Percentiles rank a stretch among this genome's conserved stretches.
These are phyloP conservation scores for Chaetoscypha palmicola DNA, from an alignment of 2,329 filamentous ascomycete genomes.

Conservation along the genomic window DNA sequence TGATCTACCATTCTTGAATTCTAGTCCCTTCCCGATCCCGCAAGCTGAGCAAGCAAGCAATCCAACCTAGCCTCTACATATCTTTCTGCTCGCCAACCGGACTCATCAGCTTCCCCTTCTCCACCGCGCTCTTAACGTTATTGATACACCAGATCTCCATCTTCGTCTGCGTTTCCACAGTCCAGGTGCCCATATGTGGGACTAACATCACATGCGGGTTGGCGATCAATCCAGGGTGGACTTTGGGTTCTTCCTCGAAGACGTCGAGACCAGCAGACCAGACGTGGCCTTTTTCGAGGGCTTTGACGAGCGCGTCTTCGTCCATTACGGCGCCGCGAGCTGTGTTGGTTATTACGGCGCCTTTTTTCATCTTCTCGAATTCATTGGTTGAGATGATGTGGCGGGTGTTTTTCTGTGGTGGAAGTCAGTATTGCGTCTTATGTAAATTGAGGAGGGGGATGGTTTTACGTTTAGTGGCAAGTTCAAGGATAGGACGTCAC, in stretches of 20 bases:
- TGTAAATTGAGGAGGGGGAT: not conserved
- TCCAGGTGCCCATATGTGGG: slow-evolving; percentile 84
- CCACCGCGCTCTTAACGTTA: slow-evolving; percentile 59
- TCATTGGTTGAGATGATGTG: slow-evolving; percentile 68
- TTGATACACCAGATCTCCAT: slow-evolving; percentile 73
- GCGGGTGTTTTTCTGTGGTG: slow-evolving; percentile 49
- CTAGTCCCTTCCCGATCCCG: too few relatives aligned
- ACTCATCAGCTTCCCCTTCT: slow-evolving; percentile 55
- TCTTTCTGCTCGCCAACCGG: slow-evolving; percentile 66
- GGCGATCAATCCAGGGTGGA: slow-evolving; percentile 64
- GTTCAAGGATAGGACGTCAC: slow-evolving; percentile 75
- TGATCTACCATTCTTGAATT: too few relatives aligned
- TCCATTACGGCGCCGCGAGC: slow-evolving; percentile 78
- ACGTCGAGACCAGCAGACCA: slow-evolving; percentile 70
- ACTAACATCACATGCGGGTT: slow-evolving; percentile 69
- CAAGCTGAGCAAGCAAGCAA: too few relatives aligned
- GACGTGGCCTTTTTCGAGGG: slow-evolving; percentile 63
- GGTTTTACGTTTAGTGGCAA: slow-evolving; percentile 70
- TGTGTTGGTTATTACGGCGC: slow-evolving; percentile 74
- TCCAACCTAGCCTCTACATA: slow-evolving; percentile 25
- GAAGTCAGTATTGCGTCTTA: not conserved
- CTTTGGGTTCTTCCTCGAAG: slow-evolving; percentile 70
- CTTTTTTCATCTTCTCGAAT: slow-evolving; percentile 71
- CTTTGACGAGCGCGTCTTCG: slow-evolving; percentile 69
- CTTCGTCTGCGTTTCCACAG: slow-evolving; percentile 53